Base-by-base conservation (phyloP, 371 early-diverging fungal genomes). In the Coemansia sp. region DNA sequence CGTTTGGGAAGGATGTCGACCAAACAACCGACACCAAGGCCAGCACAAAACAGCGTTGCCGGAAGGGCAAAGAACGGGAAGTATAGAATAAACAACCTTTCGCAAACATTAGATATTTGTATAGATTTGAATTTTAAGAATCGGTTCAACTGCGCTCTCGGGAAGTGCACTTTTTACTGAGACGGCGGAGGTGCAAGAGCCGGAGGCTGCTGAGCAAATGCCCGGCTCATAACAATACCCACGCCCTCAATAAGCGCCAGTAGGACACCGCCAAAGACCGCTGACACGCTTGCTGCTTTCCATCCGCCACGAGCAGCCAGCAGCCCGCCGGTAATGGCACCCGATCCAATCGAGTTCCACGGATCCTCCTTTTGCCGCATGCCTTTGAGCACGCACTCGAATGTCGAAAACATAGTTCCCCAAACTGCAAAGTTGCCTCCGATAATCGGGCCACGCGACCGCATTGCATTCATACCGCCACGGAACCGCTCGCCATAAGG, bases 341-440 rank as follows among this genome's bases (percentile, higher is more conserved):
- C 98, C 11, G 93, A 86, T 39, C 90, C 80, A 63, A 96, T 95
- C 21, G 92, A 84, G 80, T 95, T 96, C 96, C 94, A 97, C 58
- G 93, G 89, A 84, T 98, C 98, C 76, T 98, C 97, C 88, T 96
- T 97, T 73, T 92, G 92, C 79, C 98, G 85, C 55, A 95, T 81
- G 65, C 90, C 89, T 73, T 91, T 93, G 57, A 98, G 82, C 55
- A 88, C 89, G 83, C 99, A 98, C 80, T 98, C 99, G 68, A 94
- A 94, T 13, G 98, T 90, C 61, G 92, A 92, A 81, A 97, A 98
- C 64, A 97, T 85, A 63, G 95, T 96, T 78, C 96, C 95, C 99
- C 99, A 98, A 15, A 95, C 96, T 7, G 97, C 98, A 84, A 98
- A 98, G 85, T 96, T 96, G 48, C 96, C 98, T 57, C 95, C 97